Percentiles rank a stretch among this genome's conserved stretches.
Conservation (phyloP, 2,329 filamentous ascomycete species). For the Ceratocystiopsis brevicomis region DNA sequence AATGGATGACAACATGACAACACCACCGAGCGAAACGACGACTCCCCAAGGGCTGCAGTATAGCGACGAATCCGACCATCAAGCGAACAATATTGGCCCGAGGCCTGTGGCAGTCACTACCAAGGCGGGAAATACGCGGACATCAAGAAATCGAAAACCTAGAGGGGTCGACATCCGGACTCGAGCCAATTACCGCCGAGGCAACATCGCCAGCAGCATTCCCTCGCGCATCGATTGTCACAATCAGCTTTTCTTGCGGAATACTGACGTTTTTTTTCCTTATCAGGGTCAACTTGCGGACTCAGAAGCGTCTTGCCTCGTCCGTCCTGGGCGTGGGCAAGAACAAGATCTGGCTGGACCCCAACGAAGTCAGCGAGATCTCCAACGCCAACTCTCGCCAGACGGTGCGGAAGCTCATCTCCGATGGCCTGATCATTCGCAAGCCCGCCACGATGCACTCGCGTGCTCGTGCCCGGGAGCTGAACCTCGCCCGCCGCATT, state of each 20-base stretch:
- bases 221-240: too few species aligned
- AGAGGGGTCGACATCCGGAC: too few species aligned
- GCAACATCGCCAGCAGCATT: too few species aligned
- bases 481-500: slow-evolving; percentile 85
- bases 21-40: background rate
- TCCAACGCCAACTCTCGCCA: slow-evolving; percentile 99
- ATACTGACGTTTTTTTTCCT: too few species aligned
- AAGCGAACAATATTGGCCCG: too few species aligned
- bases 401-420: slow-evolving; percentile 97
- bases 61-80: too few species aligned
- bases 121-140: too few species aligned
- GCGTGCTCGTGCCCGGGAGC: slow-evolving; percentile 82
- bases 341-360: slow-evolving; percentile 99
- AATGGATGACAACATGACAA: background rate
- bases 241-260: too few species aligned
- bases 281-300: slow-evolving; percentile 92
- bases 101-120: too few species aligned
- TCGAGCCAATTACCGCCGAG: too few species aligned
- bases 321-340: slow-evolving; percentile 97
- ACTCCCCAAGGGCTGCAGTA: background rate
- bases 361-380: slow-evolving; percentile 98
- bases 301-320: slow-evolving; percentile 99
- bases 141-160: too few species aligned
- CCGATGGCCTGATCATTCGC: slow-evolving; percentile 99
- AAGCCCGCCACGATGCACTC: slow-evolving; percentile 99